Base-by-base conservation (phyloP, 139 green algal species). In the Coelastrella sp. region DNA sequence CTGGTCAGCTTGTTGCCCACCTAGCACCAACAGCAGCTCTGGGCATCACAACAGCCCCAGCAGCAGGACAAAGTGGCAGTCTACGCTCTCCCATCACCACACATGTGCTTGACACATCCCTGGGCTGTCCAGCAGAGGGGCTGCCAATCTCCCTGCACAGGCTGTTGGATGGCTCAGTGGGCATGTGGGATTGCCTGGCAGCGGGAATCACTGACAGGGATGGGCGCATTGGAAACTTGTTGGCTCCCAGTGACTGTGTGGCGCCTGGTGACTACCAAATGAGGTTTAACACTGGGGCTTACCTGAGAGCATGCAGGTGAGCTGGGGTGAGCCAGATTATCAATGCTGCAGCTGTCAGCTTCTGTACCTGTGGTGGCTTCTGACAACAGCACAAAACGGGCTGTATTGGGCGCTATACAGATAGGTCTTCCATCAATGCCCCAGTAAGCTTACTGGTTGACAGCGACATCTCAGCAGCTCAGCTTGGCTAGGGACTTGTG, bases 11-110 rank as follows among this genome's bases (percentile, higher is more conserved):
- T 14, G 72, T 88, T n/a, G 76, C 81, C n/a, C 93, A 96, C 58
- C 75, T 96, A 61, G 78, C 70, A 76, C 91, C 91, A 72, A 60
- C 61, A 59, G 72, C 81, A 68, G 60, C 60, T 35, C 17, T 8
- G 74, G 15, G 57, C 17, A 76, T 78, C 76, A 78, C 63, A 24
- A 25, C 49, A 14, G 68, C 57, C 7, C 63, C 63, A 81, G 65
- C 92, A n/a, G 84, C 78, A 20, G 78, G 60, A 4, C 87, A 70
- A 6, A 35, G 9, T 56, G 65, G 25, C 84, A 88, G 90, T 0
- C 84, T 93, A 58, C 89, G 93, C 6, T 98, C 97, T 0, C 97
- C 97, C 61, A 98, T 99, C 90, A 99, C 97, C 68, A 98, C 96
- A 7, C 97, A 99, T 90, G 96, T 99, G 78, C 94, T 99, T 66